Base-by-base conservation (phyloP, 805 yeast genomes). In the Debaryomyces prosopidis region DNA sequence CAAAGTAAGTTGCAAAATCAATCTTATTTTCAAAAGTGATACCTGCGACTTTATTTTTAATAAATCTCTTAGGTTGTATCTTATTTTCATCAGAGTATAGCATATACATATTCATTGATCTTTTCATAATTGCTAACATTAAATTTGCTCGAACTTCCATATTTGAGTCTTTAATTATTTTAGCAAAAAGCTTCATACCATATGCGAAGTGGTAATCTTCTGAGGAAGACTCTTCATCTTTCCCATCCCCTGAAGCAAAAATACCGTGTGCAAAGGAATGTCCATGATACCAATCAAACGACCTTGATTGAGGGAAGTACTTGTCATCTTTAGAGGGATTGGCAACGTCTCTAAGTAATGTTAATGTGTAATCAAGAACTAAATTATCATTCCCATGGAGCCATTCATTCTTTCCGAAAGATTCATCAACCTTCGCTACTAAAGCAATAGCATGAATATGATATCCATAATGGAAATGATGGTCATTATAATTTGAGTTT, bases 181-280 rank as follows among this genome's bases (percentile, higher is more conserved):
- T 63, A 11, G 81, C 90, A 80, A 82, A 84, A 30, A 86, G 63
- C 56, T 82, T 84, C 68, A 84, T 70, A 1, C 85, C 89, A 58
- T 83, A 84, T 3, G 80, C 76, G 43, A 85, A 82, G 57, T 86
- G 85, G 50, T 84, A 84, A 60, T 86, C 91, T 59, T 86, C 91
- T 10, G 87, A 81, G 16, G 82, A 77, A 0, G 87, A 81, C 62
- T 86, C 91, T 60, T 86, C 82, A 61, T 85, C 87, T 53, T 83
- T 83, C 23, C 92, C 91, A 62, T 86, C 91, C 6, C 87, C 87
- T 49, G 83, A 75, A 28, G 80, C 75, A 54, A 79, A 82, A 15
- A 85, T 70, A 2, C 92, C 91, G 57, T 82, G 83, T 0, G 91
- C 92, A 80, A 85, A 85, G 0, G 90, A 84, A 59, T 86, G 91